Base-by-base conservation (phyloP, 192 early-diverging fungal species). In the Coemansia biformis region DNA sequence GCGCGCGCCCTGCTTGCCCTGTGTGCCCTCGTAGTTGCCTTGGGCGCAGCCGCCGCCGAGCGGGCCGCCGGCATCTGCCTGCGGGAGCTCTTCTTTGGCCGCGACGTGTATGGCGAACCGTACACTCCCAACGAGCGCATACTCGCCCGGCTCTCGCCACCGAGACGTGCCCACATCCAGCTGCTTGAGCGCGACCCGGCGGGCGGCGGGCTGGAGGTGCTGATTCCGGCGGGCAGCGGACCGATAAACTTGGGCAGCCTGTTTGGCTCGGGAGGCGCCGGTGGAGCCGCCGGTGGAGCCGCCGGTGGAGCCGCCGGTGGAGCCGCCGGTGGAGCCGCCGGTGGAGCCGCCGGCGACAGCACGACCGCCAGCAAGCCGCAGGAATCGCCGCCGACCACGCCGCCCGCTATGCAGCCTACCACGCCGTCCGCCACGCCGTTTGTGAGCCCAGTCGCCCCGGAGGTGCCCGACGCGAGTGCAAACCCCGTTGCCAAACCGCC, bases 61-160 rank as follows among this genome's bases (percentile, higher is more conserved):
- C 24, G 16, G 43, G 33, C 22, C 29, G 42, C 8, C 40, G 63
- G 63, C 37, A 41, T 39, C 14, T 71, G 67, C 9, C 48, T 71
- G 22, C 46, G 54, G 11, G 60, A 63, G 19, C 38, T 57, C 2
- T 43, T 71, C 15, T 63, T 71, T 41, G 67, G 60, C 8, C 55
- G 43, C 51, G 60, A 71, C 26, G 28, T 43, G 10, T 49, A 54
- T 30, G 21, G 24, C 30, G 46, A 36, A 42, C 46, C 46, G 22
- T 63, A 57, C 21, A 69, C 47, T 9, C 66, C 66, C 19, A 57
- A 37, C 33, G 30, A 43, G 17, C 48, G 50, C 18, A 42, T 37
- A 16, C 12, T 42, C n/a, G 15, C 37, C 9, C 37, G 40, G 29
- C 16, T 16, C 8, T 22, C 32, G 8, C 43, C 44, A 10, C 33